Evolutionary conservation across 768 basidiomycete species (phyloP), one percentile per base, ranked within the genome.

Genomic region (Tricholoma saponaceum): DNA sequence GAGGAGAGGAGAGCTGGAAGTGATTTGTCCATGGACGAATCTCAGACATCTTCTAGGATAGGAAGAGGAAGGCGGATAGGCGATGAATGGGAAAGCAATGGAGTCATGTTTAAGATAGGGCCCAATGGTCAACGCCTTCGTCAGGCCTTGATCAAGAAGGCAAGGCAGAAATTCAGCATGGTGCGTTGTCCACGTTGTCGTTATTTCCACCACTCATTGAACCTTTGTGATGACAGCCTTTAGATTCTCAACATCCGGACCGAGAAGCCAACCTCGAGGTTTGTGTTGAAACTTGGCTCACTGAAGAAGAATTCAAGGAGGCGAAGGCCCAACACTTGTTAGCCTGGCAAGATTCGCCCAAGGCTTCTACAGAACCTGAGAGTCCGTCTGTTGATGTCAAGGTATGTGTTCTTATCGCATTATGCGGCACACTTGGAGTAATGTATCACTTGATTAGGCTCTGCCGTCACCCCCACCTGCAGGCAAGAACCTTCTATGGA

Each of bases 221-320:
- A 60, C 54, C 6, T 53, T 51, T 41, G 26, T 13, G 32, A 56
- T 35, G 14, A 35, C 61, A 92, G 90, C 90, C 90, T 3, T 73
- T 79, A 54, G 90, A 92, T 66, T 91, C 90, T 7, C 79, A 83
- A 58, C 90, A 92, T 67, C 87, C 89, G 4, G 90, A 92, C 70
- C 81, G 82, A 44, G 72, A 82, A 54, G 83, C 80, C 20, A 82
- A 84, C 58, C 72, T 90, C 23, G 84, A 89, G 60, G 84, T 91
- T 28, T 87, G 80, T 62, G 80, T 92, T n/a, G 90, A 91, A 67
- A 78, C 76, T 18, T 93, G 90, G 90, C 76, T 90, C 54, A 84
- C 84, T 10, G 89, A 91, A 55, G 87, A 84, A 56, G 85, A 89
- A 62, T 87, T 89, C 67, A 74, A 77, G 51, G 77, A 78, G 50